phyloP scores from a whole-genome alignment of 1,284 basidiomycete species.

The Cutaneotrichosporon sp. region DNA sequence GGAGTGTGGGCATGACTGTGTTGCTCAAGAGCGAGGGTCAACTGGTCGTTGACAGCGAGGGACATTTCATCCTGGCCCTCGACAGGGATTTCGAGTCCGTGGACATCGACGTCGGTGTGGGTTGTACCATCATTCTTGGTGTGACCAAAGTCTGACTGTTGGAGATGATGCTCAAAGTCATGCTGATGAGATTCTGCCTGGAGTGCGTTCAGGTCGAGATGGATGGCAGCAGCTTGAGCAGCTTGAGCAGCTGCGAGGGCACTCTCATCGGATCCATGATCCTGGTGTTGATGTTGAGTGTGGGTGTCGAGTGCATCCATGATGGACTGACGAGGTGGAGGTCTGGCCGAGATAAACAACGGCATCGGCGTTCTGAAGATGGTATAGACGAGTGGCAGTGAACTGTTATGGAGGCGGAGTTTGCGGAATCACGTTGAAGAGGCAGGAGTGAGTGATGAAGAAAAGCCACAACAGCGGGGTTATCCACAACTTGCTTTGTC shows the following conservation, averaged over 20 bases:
- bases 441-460: neutral
- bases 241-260: slow-evolving; percentile 41
- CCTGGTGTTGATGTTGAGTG: slow-evolving; percentile 28
- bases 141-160: slow-evolving; percentile 46
- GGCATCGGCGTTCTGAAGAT: slow-evolving; percentile 3
- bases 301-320: slow-evolving; percentile 27
- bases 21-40: slow-evolving; percentile 37
- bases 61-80: slow-evolving; percentile 19
- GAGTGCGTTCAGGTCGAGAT: slow-evolving; percentile 33
- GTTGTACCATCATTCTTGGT: slow-evolving; percentile 28
- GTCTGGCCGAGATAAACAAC: slow-evolving; percentile 7
- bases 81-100: slow-evolving; percentile 27
- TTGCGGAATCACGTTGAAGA: slow-evolving; percentile 5
- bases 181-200: slow-evolving; percentile 25
- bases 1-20: slow-evolving; percentile 18
- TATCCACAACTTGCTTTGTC: neutral
- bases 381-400: neutral
- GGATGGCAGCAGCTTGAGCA: slow-evolving; percentile 37
- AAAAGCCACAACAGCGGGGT: slow-evolving; percentile 9
- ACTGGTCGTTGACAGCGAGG: slow-evolving; percentile 24
- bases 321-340: slow-evolving; percentile 11
- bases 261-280: slow-evolving; percentile 41
- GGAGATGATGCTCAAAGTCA: slow-evolving; percentile 41
- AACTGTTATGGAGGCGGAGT: neutral
- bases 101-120: slow-evolving; percentile 24